These are phyloP conservation scores for Ammopiptanthus mongolicus DNA, from an alignment of 306 rosid genomes.

Conservation along the genomic window DNA sequence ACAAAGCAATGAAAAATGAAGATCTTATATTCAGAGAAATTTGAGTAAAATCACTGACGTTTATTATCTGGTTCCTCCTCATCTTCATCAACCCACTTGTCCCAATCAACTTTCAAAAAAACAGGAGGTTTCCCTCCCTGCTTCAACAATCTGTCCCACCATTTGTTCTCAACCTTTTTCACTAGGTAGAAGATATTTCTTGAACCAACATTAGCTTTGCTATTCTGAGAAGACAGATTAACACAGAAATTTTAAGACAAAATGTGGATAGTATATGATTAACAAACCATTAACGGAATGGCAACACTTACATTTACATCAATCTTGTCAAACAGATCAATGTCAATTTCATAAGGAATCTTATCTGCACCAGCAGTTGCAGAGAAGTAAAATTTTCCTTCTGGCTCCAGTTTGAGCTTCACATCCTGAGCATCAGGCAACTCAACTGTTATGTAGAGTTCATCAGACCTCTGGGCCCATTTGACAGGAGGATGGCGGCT, in stretches of 20 bases:
- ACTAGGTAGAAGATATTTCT: constrained; percentile 49
- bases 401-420: constrained; percentile 61
- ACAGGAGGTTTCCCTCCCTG: constrained; percentile 53
- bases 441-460: constrained; percentile 46
- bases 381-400: constrained; percentile 56
- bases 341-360: constrained; percentile 46
- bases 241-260: neutral
- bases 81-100: constrained; percentile 66
- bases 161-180: constrained; percentile 47
- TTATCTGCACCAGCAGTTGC: constrained; percentile 37
- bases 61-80: constrained; percentile 41
- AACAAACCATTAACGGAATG: neutral
- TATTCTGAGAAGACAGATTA: constrained; percentile 39
- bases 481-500: constrained; percentile 62
- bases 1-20: neutral
- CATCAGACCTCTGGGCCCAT: constrained; percentile 64
- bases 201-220: constrained; percentile 47
- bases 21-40: neutral
- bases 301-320: constrained; percentile 29
- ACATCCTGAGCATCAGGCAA: constrained; percentile 59
- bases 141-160: constrained; percentile 58
- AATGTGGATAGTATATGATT: neutral
- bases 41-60: constrained; percentile 4
- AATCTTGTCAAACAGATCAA: constrained; percentile 50
- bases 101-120: constrained; percentile 62